Percentiles rank a stretch among this genome's conserved stretches.
phyloP scores from a whole-genome alignment of 805 yeast species.

The Sugiyamaella marilandica region DNA sequence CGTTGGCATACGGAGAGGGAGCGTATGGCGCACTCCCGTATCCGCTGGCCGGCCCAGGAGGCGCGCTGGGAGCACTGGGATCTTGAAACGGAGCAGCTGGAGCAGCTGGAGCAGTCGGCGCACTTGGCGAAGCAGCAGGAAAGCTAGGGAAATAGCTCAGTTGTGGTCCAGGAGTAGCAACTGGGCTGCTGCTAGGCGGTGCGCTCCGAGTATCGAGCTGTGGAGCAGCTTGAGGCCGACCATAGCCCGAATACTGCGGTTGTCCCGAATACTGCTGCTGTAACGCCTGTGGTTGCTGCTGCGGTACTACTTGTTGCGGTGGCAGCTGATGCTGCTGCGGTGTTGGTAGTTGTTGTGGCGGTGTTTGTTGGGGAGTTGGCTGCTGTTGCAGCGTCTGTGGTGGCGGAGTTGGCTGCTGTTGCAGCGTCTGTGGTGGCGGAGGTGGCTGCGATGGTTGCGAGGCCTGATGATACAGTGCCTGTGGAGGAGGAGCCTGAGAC shows the following conservation, averaged over 20 bases:
- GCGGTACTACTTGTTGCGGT: neutral
- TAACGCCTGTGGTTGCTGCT: neutral
- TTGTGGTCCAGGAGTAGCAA: no score
- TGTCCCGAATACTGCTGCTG: neutral
- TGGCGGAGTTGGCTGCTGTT: neutral
- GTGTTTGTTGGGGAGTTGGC: neutral
- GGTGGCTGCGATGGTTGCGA: slow-evolving; percentile 4
- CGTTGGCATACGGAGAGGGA: slow-evolving; percentile 6
- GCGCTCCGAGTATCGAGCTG: neutral
- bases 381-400: neutral
- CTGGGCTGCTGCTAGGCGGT: neutral
- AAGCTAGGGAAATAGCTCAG: no score
- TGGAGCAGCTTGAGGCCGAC: neutral
- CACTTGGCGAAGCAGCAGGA: neutral
- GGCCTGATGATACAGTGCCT: neutral
- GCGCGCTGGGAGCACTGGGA: slow-evolving; percentile 10
- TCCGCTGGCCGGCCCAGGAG: neutral
- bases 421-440: slow-evolving; percentile 7
- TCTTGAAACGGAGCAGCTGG: neutral
- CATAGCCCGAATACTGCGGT: neutral
- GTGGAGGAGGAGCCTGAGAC: neutral
- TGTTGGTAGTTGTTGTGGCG: no score
- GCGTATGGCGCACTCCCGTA: neutral
- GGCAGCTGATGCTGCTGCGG: no score
- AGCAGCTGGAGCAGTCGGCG: slow-evolving; percentile 1